These are phyloP conservation scores for Immersiporthe knoxdaviesiana DNA, from an alignment of 2,329 filamentous ascomycete species.

Conservation along the genomic window DNA sequence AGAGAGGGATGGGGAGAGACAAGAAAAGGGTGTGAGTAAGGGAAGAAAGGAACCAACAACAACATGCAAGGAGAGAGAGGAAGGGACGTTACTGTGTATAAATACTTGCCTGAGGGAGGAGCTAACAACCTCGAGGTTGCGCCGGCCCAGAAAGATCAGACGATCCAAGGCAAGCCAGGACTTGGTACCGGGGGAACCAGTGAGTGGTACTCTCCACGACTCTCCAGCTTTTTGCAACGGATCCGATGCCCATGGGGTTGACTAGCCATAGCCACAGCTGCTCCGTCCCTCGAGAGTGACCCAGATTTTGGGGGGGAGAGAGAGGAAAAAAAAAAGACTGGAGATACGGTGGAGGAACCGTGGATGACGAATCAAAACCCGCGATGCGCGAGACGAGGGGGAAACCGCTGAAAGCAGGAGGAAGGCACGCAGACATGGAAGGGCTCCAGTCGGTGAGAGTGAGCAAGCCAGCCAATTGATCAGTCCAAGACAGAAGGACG, in stretches of 20 bases:
- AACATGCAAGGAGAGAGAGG: neutral
- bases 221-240: neutral
- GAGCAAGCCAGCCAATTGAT: neutral
- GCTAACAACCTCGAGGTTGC: neutral
- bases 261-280: neutral
- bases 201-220: neutral
- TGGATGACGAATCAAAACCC: constrained; percentile 1
- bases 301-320: neutral
- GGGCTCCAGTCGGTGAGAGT: neutral
- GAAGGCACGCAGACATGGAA: neutral
- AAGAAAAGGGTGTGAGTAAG: neutral
- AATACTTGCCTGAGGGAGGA: neutral
- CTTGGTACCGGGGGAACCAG: neutral
- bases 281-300: neutral
- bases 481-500: neutral
- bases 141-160: neutral
- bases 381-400: neutral
- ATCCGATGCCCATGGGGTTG: constrained; percentile 6
- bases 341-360: constrained; percentile 3
- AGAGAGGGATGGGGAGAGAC: neutral
- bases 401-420: neutral
- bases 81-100: neutral
- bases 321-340: neutral
- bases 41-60: too few relatives aligned
- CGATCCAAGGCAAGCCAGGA: neutral